Evolutionary conservation across 345 rosid genomes (phyloP).

Genomic region (Aegle marmelos): DNA sequence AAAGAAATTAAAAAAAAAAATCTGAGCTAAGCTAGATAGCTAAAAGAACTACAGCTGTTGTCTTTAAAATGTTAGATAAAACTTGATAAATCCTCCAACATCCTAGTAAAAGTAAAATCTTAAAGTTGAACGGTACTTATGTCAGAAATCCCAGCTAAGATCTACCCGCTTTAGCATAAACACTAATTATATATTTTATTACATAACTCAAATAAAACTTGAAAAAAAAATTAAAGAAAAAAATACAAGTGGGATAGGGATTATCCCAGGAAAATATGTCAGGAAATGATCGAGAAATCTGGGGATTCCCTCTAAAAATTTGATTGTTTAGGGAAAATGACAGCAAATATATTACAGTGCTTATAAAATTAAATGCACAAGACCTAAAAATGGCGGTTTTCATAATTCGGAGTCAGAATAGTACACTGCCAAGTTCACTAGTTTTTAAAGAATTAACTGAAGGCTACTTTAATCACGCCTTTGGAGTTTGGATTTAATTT

Average conservation of each 20-base stretch:
- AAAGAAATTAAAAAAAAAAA: not conserved
- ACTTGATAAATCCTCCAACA: not conserved
- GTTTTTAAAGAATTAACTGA: not conserved
- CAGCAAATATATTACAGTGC: constrained; percentile 20
- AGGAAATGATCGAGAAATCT: constrained; percentile 39
- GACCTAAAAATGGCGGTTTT: not conserved
- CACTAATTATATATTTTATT: not conserved
- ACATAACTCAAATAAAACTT: not conserved
- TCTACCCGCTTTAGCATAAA: not conserved
- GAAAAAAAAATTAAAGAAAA: not conserved
- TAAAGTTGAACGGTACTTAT: constrained; percentile 2
- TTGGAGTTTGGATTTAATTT: constrained; percentile 3
- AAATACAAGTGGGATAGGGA: constrained; percentile 11
- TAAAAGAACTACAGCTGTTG: not conserved
- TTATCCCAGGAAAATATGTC: constrained; percentile 22
- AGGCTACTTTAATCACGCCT: constrained; percentile 25
- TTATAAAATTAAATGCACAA: not conserved
- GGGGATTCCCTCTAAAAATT: constrained; percentile 28
- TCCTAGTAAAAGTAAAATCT: constrained; percentile 4
- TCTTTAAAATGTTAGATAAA: not conserved
- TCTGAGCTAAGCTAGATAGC: not conserved
- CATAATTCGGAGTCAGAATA: constrained; percentile 14
- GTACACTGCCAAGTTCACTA: constrained; percentile 10
- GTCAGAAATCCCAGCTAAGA: constrained; percentile 26
- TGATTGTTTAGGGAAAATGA: constrained; percentile 23